Conservation (phyloP, 2,329 filamentous ascomycete species). For the Periconia sp. region DNA sequence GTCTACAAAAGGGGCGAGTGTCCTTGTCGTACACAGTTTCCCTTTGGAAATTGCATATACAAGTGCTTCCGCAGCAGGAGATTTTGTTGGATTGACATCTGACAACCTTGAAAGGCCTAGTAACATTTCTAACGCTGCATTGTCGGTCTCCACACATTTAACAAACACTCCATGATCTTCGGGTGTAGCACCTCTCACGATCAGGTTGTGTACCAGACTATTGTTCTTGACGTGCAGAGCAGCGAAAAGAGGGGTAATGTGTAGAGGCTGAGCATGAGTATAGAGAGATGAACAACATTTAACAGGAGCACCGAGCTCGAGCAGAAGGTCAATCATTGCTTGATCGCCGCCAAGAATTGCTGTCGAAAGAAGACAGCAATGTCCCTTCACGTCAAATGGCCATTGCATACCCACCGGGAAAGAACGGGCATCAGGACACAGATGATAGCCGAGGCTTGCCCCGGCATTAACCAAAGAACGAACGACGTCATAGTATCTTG, state of each 20-base stretch:
- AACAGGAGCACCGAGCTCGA: neutral
- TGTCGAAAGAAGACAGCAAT: neutral
- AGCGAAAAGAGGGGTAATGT: neutral
- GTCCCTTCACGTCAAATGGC: neutral
- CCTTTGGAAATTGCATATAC: neutral
- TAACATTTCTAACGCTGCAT: neutral
- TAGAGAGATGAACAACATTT: neutral
- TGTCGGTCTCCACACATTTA: neutral
- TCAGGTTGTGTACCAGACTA: neutral
- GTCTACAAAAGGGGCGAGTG: neutral
- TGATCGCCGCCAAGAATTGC: neutral
- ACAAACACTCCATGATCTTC: neutral
- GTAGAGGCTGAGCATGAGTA: neutral
- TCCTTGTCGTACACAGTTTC: neutral
- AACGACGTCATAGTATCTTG: neutral
- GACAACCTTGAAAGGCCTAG: neutral
- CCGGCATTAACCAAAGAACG: neutral
- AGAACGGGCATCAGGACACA: neutral
- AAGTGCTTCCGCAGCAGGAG: neutral
- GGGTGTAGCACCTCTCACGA: neutral
- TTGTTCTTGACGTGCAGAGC: neutral
- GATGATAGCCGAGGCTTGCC: neutral
- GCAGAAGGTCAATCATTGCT: neutral
- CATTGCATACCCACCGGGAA: neutral
- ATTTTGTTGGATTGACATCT: neutral